Percentiles rank a stretch among this genome's conserved stretches.
Conservation (phyloP, 257 asterid species). For the Jacaranda copaia region DNA sequence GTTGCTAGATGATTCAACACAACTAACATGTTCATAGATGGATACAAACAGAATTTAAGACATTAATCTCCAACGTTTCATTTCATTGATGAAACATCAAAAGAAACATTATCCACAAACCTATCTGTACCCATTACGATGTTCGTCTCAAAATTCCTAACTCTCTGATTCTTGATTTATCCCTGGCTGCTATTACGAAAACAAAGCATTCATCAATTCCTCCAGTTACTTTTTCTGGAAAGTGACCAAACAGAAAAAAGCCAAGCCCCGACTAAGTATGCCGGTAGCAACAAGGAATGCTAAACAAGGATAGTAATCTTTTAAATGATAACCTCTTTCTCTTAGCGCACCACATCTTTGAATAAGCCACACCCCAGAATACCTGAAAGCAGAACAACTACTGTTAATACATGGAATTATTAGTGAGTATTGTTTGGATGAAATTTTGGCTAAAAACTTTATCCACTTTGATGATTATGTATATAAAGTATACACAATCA, state of each 20-base stretch:
- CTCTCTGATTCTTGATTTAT: too few relatives aligned
- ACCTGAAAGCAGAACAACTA: slow-evolving; percentile 53
- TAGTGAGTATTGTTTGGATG: too few relatives aligned
- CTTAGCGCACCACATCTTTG: slow-evolving; percentile 81
- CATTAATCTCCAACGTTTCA: not conserved
- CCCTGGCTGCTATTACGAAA: slow-evolving; percentile 4
- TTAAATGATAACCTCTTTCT: slow-evolving; percentile 63
- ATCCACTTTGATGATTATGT: too few relatives aligned
- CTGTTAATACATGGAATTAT: too few relatives aligned
- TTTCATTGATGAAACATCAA: slow-evolving; percentile 12
- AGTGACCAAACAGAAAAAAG: slow-evolving; percentile 73
- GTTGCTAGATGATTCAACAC: not conserved
- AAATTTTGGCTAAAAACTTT: too few relatives aligned
- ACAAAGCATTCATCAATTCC: not conserved
- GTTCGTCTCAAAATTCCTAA: slow-evolving; percentile 10
- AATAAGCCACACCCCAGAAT: slow-evolving; percentile 91
- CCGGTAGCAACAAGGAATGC: slow-evolving; percentile 70
- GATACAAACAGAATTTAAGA: not conserved
- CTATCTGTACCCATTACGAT: not conserved
- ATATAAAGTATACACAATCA: too few relatives aligned
- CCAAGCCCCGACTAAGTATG: slow-evolving; percentile 64
- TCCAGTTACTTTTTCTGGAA: slow-evolving; percentile 83
- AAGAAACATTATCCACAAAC: not conserved
- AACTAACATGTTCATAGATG: not conserved
- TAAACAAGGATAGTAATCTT: slow-evolving; percentile 69